Conservation (phyloP, 2,329 filamentous ascomycete genomes). For the Nemania sp. region DNA sequence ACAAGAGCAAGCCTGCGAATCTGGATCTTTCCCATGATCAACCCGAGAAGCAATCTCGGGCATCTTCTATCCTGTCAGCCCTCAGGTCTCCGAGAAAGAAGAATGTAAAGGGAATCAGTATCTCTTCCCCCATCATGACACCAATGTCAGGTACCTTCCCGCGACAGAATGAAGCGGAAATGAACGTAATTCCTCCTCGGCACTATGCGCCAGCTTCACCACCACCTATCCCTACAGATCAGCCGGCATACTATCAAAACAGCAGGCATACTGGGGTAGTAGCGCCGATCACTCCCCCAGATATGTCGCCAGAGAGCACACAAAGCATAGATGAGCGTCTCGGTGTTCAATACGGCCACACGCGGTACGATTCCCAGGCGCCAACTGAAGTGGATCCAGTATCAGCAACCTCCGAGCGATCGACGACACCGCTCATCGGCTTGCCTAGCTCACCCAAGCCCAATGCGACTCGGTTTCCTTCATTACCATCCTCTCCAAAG, state of each 20-base stretch:
- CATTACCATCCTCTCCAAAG: conserved; percentile 54
- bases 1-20: conserved; percentile 53
- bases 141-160: conserved; percentile 71
- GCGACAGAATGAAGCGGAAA: conserved; percentile 65
- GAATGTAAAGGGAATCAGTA: conserved; percentile 63
- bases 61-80: conserved; percentile 71
- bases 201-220: conserved; percentile 69
- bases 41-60: conserved; percentile 67
- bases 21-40: conserved; percentile 56
- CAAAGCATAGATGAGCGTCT: conserved; percentile 70
- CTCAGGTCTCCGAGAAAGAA: conserved; percentile 71
- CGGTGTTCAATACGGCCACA: conserved; percentile 56
- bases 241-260: conserved; percentile 54
- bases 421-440: conserved; percentile 64
- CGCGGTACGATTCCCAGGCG: conserved; percentile 55
- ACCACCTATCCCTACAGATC: conserved; percentile 65
- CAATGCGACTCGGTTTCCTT: conserved; percentile 52
- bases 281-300: conserved; percentile 60
- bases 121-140: conserved; percentile 75
- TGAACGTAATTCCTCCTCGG: conserved; percentile 68
- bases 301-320: conserved; percentile 61
- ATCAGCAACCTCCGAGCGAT: conserved; percentile 65
- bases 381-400: conserved; percentile 61
- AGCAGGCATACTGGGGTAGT: conserved; percentile 49
- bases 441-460: conserved; percentile 61